phyloP scores from a whole-genome alignment of 208 protist genomes.

The Wallacemonas sp. region DNA sequence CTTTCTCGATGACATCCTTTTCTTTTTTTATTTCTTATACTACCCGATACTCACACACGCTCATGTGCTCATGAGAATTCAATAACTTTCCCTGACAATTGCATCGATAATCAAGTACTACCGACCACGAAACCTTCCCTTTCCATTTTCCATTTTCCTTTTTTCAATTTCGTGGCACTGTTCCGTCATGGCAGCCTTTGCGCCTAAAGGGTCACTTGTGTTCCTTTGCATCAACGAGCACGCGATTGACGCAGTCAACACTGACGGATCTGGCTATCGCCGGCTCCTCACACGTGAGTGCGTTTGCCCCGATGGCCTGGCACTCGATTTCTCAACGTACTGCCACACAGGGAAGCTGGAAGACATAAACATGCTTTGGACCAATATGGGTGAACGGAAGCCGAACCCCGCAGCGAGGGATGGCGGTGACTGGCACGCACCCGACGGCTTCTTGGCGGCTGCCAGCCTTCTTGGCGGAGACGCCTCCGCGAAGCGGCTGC shows the following conservation, averaged over 20 bases:
- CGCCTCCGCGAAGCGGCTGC: conserved; percentile 17
- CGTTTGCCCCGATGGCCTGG: conserved; percentile 31
- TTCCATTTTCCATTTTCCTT: background rate
- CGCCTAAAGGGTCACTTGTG: conserved; percentile 15
- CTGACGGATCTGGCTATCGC: conserved; percentile 17
- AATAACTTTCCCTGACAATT: too few relatives aligned
- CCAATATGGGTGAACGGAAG: conserved; percentile 27
- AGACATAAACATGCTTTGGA: conserved; percentile 30
- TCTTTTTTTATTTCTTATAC: too few relatives aligned
- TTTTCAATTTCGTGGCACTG: conserved; percentile 1
- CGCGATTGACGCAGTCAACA: conserved; percentile 19
- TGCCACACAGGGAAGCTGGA: conserved; percentile 12
- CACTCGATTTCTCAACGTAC: conserved; percentile 26
- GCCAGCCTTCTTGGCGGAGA: conserved; percentile 21
- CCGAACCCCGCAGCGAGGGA: background rate
- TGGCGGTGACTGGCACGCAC: conserved; percentile 27
- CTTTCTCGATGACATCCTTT: too few relatives aligned
- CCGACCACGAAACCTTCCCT: too few relatives aligned
- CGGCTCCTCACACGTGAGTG: conserved; percentile 23
- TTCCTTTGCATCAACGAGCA: conserved; percentile 16
- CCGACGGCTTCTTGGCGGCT: conserved; percentile 24
- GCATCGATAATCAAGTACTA: too few relatives aligned
- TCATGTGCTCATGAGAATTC: too few relatives aligned
- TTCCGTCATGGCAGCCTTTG: background rate
- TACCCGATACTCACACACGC: too few relatives aligned